Evolutionary conservation across 345 rosid genomes (phyloP), one percentile per base, ranked within the genome.

Genomic region (Syzygium oleosum): DNA sequence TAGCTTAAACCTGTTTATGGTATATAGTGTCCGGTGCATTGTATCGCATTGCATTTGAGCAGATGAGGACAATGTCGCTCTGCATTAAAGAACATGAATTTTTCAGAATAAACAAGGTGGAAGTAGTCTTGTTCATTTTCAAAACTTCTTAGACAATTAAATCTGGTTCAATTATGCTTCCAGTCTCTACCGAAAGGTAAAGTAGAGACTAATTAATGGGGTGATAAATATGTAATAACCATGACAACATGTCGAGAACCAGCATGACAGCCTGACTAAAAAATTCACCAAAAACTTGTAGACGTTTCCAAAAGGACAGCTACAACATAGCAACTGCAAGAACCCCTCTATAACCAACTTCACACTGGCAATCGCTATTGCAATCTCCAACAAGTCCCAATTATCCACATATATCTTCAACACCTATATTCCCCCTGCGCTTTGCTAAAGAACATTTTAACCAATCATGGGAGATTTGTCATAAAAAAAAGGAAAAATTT

Each of bases 21-120:
- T 96, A 96, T 52, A 95, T 87, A 12, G 98, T 95, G 85, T 95
- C 98, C 15, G 97, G 88, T 15, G 95, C 89, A 93, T 96, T 96
- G 87, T 96, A 96, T 89, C 89, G 94, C 98, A 95, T 95, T 55
- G 98, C 98, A 88, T 96, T 96, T 85, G 98, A 93, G 94, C 98
- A 96, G 88, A 96, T 94, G 85, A 95, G 89, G 87, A 94, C 92
- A 78, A 95, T 89, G 58, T 96, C 98, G 85, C 93, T 93, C 98
- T 96, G 95, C 94, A 94, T 79, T 85, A 23, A 91, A 91, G 78
- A 91, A 88, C 90, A 73, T 58, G 73, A 89, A 43, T 63, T 88
- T 65, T 23, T 73, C 7, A 73, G 49, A 38, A 68, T 16, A 68
- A 38, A 38, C 49, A 73, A 73, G 49, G 83, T 19, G 83, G 27